Evolutionary conservation across 345 rosid genomes (phyloP).

Genomic region (Ceriops zippeliana): DNA sequence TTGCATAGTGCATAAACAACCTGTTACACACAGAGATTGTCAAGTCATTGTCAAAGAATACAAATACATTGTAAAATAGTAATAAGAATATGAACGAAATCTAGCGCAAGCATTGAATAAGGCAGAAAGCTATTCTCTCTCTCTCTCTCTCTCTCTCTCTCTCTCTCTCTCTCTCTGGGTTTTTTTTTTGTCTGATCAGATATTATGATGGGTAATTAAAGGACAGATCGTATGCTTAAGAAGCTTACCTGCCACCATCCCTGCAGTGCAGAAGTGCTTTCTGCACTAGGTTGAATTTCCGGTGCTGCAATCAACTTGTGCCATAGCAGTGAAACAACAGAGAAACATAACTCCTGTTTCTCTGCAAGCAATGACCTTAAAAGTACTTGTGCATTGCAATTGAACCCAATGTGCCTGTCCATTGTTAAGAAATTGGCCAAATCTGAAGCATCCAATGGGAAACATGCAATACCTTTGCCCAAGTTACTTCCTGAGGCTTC

Average conservation of each 20-base stretch:
- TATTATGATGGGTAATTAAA: not conserved
- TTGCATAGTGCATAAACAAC: slow-evolving; percentile 95
- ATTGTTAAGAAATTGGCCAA: slow-evolving; percentile 88
- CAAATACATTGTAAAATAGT: not conserved
- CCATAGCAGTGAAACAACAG: slow-evolving; percentile 92
- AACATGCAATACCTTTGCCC: slow-evolving; percentile 55
- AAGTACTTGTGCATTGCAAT: slow-evolving; percentile 75
- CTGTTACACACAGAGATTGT: slow-evolving; percentile 32
- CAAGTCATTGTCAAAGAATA: slow-evolving; percentile 8
- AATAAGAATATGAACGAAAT: not conserved
- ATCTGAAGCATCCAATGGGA: slow-evolving; percentile 88
- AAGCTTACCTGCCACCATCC: slow-evolving; percentile 97
- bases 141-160: too few relatives aligned
- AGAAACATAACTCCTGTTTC: slow-evolving; percentile 91
- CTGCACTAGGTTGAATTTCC: slow-evolving; percentile 80
- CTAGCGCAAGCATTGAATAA: too few relatives aligned
- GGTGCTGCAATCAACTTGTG: slow-evolving; percentile 88
- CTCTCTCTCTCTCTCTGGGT: too few relatives aligned
- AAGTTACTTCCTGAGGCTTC: slow-evolving; percentile 49
- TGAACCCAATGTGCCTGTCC: slow-evolving; percentile 86
- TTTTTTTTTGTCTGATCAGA: not conserved
- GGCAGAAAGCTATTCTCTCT: not conserved
- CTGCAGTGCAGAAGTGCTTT: slow-evolving; percentile 96
- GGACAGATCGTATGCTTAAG: not conserved
- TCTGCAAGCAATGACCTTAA: slow-evolving; percentile 77